Evolutionary conservation across 805 yeast genomes (phyloP).

Genomic region (Zygotorulaspora florentina): DNA sequence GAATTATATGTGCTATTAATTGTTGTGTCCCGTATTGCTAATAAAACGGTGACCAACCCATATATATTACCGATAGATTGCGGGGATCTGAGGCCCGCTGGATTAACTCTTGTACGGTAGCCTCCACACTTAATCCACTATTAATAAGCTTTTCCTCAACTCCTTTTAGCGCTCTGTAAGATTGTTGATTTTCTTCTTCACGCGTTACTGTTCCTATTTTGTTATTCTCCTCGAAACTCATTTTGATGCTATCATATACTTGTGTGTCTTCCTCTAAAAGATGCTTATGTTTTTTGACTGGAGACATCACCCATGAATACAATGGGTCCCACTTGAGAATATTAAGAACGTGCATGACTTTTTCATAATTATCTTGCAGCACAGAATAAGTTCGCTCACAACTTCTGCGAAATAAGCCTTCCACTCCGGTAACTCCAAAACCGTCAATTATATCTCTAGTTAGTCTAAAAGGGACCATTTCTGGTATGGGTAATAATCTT

Average conservation of each 20-base stretch:
- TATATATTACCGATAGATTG: constrained; percentile 69
- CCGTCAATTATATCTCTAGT: constrained; percentile 92
- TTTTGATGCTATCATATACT: constrained; percentile 4
- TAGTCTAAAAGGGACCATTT: constrained; percentile 86
- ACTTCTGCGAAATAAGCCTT: constrained; percentile 68
- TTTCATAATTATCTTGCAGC: constrained; percentile 58
- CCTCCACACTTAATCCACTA: constrained; percentile 71
- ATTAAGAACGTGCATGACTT: constrained; percentile 75
- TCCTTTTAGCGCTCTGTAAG: constrained; percentile 68
- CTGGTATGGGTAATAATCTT: constrained; percentile 76
- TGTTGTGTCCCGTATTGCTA: constrained; percentile 23
- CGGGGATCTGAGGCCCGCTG: constrained; percentile 65
- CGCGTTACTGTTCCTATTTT: constrained; percentile 7
- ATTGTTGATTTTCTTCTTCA: constrained; percentile 56
- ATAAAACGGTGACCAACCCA: constrained; percentile 83
- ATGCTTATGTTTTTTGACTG: constrained; percentile 51
- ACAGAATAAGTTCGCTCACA: constrained; percentile 72
- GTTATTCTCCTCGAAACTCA: constrained; percentile 14
- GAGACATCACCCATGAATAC: constrained; percentile 86
- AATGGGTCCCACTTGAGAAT: constrained; percentile 90
- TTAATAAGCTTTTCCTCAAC: constrained; percentile 68
- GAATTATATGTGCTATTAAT: background rate
- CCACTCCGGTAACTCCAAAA: constrained; percentile 79
- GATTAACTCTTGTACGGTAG: constrained; percentile 75
- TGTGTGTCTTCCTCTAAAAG: constrained; percentile 25